Conservation (phyloP, 805 yeast genomes). For the Yamadazyma sp. region DNA sequence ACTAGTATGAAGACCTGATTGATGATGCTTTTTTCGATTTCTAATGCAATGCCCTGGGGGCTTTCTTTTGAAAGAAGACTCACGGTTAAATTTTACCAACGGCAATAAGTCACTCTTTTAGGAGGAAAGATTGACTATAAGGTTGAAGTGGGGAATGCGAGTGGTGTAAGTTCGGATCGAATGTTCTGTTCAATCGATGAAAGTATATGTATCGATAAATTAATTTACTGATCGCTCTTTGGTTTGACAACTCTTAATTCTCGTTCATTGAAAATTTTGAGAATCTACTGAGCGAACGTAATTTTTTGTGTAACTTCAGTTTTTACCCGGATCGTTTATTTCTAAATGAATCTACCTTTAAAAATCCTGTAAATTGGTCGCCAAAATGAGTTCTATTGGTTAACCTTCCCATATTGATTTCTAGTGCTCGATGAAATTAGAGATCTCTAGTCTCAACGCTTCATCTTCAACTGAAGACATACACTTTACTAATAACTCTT, state of each 20-base stretch:
- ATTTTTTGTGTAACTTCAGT: conserved; percentile 1
- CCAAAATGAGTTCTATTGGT: no score
- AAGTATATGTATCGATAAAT: no score
- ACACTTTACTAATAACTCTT: conserved; percentile 13
- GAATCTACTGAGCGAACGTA: background rate
- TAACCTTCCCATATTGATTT: no score
- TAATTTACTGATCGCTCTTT: no score
- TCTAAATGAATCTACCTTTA: background rate
- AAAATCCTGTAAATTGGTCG: background rate
- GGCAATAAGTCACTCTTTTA: conserved; percentile 2
- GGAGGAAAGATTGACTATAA: no score
- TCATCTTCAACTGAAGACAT: conserved; percentile 10
- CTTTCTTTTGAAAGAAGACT: conserved; percentile 30
- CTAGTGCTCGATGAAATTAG: background rate
- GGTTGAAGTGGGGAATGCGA: background rate
- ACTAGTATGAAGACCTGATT: conserved; percentile 56
- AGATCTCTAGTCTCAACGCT: conserved; percentile 11
- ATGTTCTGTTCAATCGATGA: no score
- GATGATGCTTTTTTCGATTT: conserved; percentile 39
- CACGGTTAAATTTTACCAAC: conserved; percentile 26
- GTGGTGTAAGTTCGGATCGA: no score
- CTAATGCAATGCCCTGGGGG: conserved; percentile 43
- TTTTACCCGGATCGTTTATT: conserved; percentile 4
- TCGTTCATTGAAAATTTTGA: conserved; percentile 9
- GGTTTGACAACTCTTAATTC: background rate